Evolutionary conservation across 2,329 filamentous ascomycete species (phyloP).

Genomic region (Trichophyton verrucosum): DNA sequence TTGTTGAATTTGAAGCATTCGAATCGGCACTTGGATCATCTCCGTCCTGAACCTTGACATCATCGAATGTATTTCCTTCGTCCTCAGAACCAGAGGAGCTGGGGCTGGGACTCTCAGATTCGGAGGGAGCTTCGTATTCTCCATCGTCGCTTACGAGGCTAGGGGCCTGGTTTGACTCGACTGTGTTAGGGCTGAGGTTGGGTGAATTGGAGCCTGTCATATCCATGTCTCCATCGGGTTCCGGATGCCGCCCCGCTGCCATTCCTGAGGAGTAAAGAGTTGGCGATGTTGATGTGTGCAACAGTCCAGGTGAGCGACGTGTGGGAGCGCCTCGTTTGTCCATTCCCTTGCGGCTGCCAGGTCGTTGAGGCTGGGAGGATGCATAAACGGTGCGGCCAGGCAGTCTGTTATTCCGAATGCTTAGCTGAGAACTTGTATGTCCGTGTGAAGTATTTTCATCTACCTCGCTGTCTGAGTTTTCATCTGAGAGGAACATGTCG

Average conservation of each 20-base stretch:
- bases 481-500: constrained; percentile 29
- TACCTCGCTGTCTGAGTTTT: constrained; percentile 27
- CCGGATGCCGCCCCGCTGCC: not conserved
- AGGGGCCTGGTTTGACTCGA: constrained; percentile 62
- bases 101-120: constrained; percentile 46
- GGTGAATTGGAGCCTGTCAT: constrained; percentile 24
- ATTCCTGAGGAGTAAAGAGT: constrained; percentile 18
- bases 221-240: constrained; percentile 37
- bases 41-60: constrained; percentile 36
- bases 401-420: constrained; percentile 29
- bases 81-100: constrained; percentile 40
- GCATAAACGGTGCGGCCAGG: constrained; percentile 47
- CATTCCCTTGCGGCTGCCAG: constrained; percentile 48
- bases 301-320: constrained; percentile 32
- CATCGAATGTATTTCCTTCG: constrained; percentile 38
- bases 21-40: constrained; percentile 25
- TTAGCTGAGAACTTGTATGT: constrained; percentile 14
- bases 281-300: constrained; percentile 27
- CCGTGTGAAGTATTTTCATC: constrained; percentile 16
- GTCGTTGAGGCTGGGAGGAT: constrained; percentile 38
- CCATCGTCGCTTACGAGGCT: constrained; percentile 65
- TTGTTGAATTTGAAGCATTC: constrained; percentile 22
- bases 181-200: constrained; percentile 56
- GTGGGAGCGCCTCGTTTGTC: constrained; percentile 24
- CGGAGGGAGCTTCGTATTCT: constrained; percentile 57